Percentiles rank a stretch among this genome's conserved stretches.
These are phyloP conservation scores for Chytridiales sp. DNA, from an alignment of 371 early-diverging fungal species.

Conservation along the genomic window DNA sequence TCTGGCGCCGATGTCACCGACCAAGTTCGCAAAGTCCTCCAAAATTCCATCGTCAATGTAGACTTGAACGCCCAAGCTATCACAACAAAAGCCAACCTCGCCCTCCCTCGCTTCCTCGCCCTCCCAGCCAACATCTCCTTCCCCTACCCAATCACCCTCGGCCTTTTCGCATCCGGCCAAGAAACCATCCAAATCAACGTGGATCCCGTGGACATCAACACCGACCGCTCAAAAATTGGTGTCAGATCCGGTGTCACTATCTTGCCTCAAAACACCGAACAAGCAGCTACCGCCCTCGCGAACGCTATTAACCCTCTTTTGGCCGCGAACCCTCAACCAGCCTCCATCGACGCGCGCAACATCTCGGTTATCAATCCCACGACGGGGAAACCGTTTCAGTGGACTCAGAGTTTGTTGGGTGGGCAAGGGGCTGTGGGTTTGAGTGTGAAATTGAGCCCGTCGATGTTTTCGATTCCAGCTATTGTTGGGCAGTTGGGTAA, in stretches of 20 bases:
- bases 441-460: background rate
- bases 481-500: background rate
- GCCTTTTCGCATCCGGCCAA: conserved; percentile 13
- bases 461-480: background rate
- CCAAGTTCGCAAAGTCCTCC: background rate
- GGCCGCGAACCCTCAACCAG: conserved; percentile 21
- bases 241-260: conserved; percentile 18
- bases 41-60: background rate
- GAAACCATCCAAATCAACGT: conserved; percentile 14
- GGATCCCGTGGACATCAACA: conserved; percentile 19
- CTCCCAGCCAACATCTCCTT: conserved; percentile 25
- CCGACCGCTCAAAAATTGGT: conserved; percentile 15
- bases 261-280: conserved; percentile 22
- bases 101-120: conserved; percentile 23
- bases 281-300: conserved; percentile 34
- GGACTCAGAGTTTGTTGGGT: conserved; percentile 21
- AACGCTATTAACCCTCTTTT: conserved; percentile 35
- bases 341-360: conserved; percentile 3
- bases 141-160: conserved; percentile 21
- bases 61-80: background rate
- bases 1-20: too few relatives aligned
- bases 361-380: conserved; percentile 13
- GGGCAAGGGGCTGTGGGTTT: background rate
- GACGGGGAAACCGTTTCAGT: conserved; percentile 14
- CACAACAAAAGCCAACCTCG: conserved; percentile 8